A percentile compares a stretch with the other conserved stretches of the same genome.
phyloP scores from a whole-genome alignment of 768 basidiomycete genomes.

The Collybiopsis confluens region DNA sequence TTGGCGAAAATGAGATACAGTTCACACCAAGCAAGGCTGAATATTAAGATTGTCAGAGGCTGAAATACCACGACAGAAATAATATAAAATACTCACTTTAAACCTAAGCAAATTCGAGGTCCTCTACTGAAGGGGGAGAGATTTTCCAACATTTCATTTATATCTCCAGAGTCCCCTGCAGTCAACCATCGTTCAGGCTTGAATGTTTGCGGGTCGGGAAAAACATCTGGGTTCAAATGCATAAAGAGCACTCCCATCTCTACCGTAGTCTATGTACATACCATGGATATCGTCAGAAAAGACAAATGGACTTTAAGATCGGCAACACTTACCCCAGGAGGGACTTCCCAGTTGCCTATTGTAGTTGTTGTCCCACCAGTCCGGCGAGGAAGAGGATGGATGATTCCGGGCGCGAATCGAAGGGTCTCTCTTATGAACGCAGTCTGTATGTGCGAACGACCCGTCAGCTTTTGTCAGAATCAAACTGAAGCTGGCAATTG shows the following conservation, averaged over 20 bases:
- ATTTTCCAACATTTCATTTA: slow-evolving; percentile 34
- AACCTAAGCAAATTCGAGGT: slow-evolving; percentile 39
- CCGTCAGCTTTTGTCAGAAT: no score
- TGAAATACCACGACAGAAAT: slow-evolving; percentile 18
- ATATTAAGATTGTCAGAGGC: background rate
- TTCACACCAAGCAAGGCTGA: slow-evolving; percentile 8
- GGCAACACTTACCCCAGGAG: slow-evolving; percentile 33
- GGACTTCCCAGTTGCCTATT: no score
- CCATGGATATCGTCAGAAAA: background rate
- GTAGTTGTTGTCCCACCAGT: slow-evolving; percentile 28
- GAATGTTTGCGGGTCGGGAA: no score
- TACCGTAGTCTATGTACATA: slow-evolving; percentile 30
- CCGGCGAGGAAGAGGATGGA: slow-evolving; percentile 34
- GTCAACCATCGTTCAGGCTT: slow-evolving; percentile 40
- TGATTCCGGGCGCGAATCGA: slow-evolving; percentile 35
- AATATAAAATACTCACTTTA: no score
- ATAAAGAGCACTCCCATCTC: slow-evolving; percentile 35
- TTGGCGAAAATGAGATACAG: no score
- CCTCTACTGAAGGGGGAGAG: slow-evolving; percentile 42
- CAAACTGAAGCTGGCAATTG: slow-evolving; percentile 4
- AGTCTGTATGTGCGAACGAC: slow-evolving; percentile 31
- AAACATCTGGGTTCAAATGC: slow-evolving; percentile 35
- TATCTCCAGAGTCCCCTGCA: no score
- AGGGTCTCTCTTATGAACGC: slow-evolving; percentile 46
- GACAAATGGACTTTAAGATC: background rate